phyloP scores from a whole-genome alignment of 495 filamentous ascomycete species.

The Pseudoneurospora amorphoporcata region DNA sequence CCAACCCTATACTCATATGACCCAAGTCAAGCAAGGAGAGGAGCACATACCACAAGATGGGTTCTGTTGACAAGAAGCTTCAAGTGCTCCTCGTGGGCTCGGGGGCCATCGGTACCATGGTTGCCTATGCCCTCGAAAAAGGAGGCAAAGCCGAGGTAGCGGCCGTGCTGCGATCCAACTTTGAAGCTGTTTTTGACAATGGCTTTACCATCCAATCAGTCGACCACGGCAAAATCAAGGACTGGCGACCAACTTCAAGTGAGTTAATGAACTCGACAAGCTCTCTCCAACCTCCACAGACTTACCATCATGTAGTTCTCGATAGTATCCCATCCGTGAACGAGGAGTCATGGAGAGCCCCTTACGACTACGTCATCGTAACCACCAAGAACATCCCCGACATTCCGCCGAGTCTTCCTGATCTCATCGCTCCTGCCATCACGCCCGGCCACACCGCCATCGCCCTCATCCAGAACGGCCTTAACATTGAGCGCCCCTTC shows the following conservation, averaged over 20 bases:
- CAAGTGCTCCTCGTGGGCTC: constrained; percentile 30
- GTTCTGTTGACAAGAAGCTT: constrained; percentile 6
- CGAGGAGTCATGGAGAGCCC: constrained; percentile 7
- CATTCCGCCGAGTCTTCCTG: constrained; percentile 22
- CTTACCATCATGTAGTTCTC: constrained; percentile 12
- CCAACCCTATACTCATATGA: background rate
- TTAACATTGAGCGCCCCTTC: constrained; percentile 52
- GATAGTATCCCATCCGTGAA: constrained; percentile 31
- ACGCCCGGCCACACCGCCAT: constrained; percentile 39
- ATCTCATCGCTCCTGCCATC: constrained; percentile 39
- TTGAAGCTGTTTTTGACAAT: constrained; percentile 13
- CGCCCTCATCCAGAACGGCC: constrained; percentile 51
- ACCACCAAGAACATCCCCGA: constrained; percentile 43
- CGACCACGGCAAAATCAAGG: constrained; percentile 21
- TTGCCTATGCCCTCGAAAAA: constrained; percentile 26
- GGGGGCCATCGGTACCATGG: constrained; percentile 31
- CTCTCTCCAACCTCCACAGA: background rate
- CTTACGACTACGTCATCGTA: constrained; percentile 43
- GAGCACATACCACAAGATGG: background rate
- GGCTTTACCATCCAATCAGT: constrained; percentile 24
- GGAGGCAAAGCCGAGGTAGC: constrained; percentile 20
- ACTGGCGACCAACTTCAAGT: constrained; percentile 20
- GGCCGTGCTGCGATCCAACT: constrained; percentile 30
- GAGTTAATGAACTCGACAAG: background rate
- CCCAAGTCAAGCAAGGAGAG: background rate